Evolutionary conservation across 352 stramenopile species (phyloP).

Genomic region (Sclerospora graminicola): DNA sequence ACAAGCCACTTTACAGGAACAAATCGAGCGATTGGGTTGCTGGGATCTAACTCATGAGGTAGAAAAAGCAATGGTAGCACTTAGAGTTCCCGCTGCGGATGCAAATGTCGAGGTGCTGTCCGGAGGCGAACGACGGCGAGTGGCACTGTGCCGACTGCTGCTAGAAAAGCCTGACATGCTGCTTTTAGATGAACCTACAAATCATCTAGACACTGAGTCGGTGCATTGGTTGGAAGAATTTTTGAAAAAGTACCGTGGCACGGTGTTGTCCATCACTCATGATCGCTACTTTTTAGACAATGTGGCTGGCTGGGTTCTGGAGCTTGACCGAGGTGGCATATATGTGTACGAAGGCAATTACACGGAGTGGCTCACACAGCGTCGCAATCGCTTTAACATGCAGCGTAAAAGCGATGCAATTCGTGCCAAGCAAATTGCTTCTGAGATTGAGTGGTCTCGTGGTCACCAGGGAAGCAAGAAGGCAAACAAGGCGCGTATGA

Average conservation of each 20-base stretch:
- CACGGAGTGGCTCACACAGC: conserved; percentile 92
- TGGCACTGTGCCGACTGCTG: conserved; percentile 92
- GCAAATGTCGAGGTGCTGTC: conserved; percentile 76
- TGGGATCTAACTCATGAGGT: conserved; percentile 79
- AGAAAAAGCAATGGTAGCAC: conserved; percentile 71
- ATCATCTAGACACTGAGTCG: conserved; percentile 96
- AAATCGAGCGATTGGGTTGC: conserved; percentile 78
- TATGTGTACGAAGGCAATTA: conserved; percentile 98
- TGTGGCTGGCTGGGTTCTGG: conserved; percentile 95
- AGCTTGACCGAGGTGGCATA: conserved; percentile 94
- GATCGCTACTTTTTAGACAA: conserved; percentile 99
- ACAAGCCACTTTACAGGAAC: conserved; percentile 77
- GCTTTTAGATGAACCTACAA: conserved; percentile 96
- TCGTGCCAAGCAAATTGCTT: conserved; percentile 85
- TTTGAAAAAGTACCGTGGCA: conserved; percentile 92
- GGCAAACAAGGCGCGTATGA: conserved; percentile 88
- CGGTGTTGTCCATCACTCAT: conserved; percentile 97
- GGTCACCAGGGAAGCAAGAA: conserved; percentile 75
- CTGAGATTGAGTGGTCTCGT: conserved; percentile 93
- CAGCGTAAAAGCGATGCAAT: conserved; percentile 90
- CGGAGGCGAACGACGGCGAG: conserved; percentile 90
- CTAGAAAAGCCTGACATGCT: conserved; percentile 95
- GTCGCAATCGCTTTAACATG: conserved; percentile 90
- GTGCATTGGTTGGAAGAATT: conserved; percentile 98
- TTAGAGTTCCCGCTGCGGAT: conserved; percentile 61